Evolutionary conservation across 2,329 filamentous ascomycete genomes (phyloP).

Genomic region (Epichloe typhina): DNA sequence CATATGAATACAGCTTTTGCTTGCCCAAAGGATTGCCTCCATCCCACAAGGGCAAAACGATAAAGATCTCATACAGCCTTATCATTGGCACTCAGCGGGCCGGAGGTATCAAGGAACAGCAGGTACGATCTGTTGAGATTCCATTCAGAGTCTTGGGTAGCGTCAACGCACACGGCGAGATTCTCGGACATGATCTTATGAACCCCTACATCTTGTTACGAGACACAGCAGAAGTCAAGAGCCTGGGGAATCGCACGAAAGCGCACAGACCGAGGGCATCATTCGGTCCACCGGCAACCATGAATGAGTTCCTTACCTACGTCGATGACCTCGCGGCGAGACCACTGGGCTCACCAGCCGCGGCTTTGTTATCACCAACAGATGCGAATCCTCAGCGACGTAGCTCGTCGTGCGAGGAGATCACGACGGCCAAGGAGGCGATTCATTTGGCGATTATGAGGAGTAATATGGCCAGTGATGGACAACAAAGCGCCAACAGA

Average conservation of each 20-base stretch:
- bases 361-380: constrained; percentile 60
- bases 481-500: constrained; percentile 74
- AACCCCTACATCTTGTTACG: constrained; percentile 80
- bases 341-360: constrained; percentile 37
- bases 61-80: constrained; percentile 85
- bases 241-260: constrained; percentile 17
- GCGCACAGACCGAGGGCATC: constrained; percentile 15
- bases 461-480: constrained; percentile 54
- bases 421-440: constrained; percentile 60
- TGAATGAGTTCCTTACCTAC: constrained; percentile 61
- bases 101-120: constrained; percentile 63
- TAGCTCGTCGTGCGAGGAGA: constrained; percentile 41
- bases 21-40: constrained; percentile 84
- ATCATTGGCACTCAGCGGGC: constrained; percentile 84
- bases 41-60: constrained; percentile 78
- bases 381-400: constrained; percentile 42
- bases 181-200: constrained; percentile 89
- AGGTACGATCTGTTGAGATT: constrained; percentile 80
- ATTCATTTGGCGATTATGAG: constrained; percentile 86
- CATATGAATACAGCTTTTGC: constrained; percentile 75
- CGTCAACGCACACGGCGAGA: constrained; percentile 77
- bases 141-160: constrained; percentile 89
- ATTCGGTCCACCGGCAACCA: constrained; percentile 24
- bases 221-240: constrained; percentile 61
- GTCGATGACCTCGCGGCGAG: constrained; percentile 61